phyloP scores from a whole-genome alignment of 345 rosid genomes.

The Arabidopsis arenosa region DNA sequence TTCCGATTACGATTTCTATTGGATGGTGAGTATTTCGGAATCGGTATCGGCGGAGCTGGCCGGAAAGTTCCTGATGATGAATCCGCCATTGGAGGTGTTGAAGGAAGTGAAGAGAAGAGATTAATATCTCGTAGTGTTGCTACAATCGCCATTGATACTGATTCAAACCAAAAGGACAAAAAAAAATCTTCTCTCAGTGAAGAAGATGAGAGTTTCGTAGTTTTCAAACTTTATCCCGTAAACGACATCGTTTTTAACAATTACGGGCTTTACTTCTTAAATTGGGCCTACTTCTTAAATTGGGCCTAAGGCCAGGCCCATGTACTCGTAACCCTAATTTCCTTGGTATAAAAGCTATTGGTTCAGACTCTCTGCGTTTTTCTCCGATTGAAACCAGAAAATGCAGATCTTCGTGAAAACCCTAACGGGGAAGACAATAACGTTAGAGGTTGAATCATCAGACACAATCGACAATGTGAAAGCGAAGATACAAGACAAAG shows the following conservation, averaged over 20 bases:
- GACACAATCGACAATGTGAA: conserved; percentile 76
- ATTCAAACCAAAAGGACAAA: background rate
- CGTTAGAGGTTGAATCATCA: conserved; percentile 68
- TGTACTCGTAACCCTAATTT: conserved; percentile 24
- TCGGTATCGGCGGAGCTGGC: conserved; percentile 66
- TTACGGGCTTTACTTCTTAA: background rate
- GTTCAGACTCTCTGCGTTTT: background rate
- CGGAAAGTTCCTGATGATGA: conserved; percentile 39
- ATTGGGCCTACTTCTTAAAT: background rate
- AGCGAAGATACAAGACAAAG: conserved; percentile 76
- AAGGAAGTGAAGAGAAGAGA: conserved; percentile 81
- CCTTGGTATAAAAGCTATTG: conserved; percentile 7
- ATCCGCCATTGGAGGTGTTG: conserved; percentile 52
- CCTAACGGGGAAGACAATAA: conserved; percentile 75
- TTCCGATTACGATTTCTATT: conserved; percentile 43
- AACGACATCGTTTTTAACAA: background rate
- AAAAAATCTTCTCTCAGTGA: no score
- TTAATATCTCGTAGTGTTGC: conserved; percentile 64
- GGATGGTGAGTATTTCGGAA: conserved; percentile 75
- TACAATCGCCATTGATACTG: conserved; percentile 60
- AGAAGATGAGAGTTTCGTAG: background rate
- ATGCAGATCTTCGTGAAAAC: conserved; percentile 85
- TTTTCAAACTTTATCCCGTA: background rate
- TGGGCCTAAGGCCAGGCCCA: conserved; percentile 16
- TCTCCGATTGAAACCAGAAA: background rate